Evolutionary conservation across 148 eudicot species (phyloP), one percentile per base, ranked within the genome.

Genomic region (Mesembryanthemum crystallinum): DNA sequence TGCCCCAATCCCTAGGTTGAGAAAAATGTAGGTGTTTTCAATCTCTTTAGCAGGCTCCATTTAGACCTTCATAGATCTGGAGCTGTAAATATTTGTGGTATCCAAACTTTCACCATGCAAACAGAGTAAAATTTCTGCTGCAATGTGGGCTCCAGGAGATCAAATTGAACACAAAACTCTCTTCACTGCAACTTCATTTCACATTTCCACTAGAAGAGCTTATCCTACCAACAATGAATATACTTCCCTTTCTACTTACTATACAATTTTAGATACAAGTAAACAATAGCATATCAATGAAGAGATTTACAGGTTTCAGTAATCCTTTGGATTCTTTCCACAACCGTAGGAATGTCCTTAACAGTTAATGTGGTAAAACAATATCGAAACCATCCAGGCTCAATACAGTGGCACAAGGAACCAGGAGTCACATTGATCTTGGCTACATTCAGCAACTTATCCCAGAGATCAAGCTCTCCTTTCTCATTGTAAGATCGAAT

Each of bases 391-490:
- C 97, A 94, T 49, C 98, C 98, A 8, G 97, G 97, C 82, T 94
- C 98, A 33, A 94, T 87, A 78, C 98, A 94, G 45, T 92, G 98
- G 69, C 98, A 92, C 8, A 87, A 89, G 0, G 97, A 92, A 35
- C 98, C 98, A 1, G 98, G 94, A 76, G 84, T 91, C 14, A 78
- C 77, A 70, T 87, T 92, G 49, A 94, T 78, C 87, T 92, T 94
- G 3, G 83, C 92, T 20, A 87, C 82, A 76, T 87, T 94, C 82
- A 92, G 79, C 79, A 94, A 76, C 87, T 90, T 94, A 33, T 89
- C 96, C 98, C 97, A 92, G 12, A 94, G 89, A 75, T 92, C 94
- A 67, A 94, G 88, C 81, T 94, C 97, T 7, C 98, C 98, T 78
- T 87, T 92, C 84, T 92, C 97, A 67, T 87, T 90, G 76, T 89